phyloP scores from a whole-genome alignment of 2,329 filamentous ascomycete genomes.

The Fusarium concolor region DNA sequence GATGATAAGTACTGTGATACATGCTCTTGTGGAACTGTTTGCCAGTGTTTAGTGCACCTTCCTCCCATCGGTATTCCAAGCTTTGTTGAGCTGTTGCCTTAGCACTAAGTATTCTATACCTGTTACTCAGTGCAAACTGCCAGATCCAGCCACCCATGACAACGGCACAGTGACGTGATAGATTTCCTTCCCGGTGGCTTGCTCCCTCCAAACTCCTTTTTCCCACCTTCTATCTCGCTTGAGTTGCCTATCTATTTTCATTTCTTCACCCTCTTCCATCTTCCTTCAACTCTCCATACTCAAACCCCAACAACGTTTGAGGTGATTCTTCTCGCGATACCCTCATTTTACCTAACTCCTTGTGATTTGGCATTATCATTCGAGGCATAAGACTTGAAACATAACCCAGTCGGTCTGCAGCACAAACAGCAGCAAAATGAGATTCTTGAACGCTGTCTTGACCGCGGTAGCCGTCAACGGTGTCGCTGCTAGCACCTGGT shows the following conservation, averaged over 20 bases:
- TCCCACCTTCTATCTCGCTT: constrained; percentile 16
- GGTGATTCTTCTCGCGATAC: constrained; percentile 19
- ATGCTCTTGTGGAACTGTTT: constrained; percentile 15
- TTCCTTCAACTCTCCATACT: constrained; percentile 3
- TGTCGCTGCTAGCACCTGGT: constrained; percentile 82
- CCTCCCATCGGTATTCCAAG: constrained; percentile 1
- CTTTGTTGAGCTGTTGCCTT: constrained; percentile 24
- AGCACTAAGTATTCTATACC: constrained; percentile 28
- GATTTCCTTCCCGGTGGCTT: constrained; percentile 26
- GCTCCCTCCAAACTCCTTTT: constrained; percentile 4
- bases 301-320: constrained; percentile 1
- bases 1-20: background rate
- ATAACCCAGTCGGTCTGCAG: background rate
- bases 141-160: constrained; percentile 40
- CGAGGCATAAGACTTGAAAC: background rate
- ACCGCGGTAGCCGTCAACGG: constrained; percentile 77
- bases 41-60: background rate
- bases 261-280: background rate
- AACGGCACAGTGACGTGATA: constrained; percentile 47
- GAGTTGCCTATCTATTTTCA: constrained; percentile 15
- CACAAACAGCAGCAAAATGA: constrained; percentile 70
- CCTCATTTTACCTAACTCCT: background rate
- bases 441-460: constrained; percentile 76
- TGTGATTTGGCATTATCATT: background rate
- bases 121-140: constrained; percentile 17